phyloP scores from a whole-genome alignment of 2,329 filamentous ascomycete genomes.

The Cordyceps tenuipes region DNA sequence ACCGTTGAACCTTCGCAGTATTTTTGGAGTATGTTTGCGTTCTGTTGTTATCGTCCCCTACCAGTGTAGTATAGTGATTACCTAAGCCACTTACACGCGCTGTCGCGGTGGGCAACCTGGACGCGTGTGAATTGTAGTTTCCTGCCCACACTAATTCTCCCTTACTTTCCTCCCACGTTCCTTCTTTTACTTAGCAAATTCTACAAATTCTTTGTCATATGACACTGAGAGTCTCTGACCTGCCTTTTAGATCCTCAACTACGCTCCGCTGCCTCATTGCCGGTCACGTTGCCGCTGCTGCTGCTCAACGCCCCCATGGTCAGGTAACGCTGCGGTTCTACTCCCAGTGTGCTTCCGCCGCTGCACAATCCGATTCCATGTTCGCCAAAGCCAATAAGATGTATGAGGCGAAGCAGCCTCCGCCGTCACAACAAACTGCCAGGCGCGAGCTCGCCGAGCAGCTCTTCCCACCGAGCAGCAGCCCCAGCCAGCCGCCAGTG shows the following conservation, averaged over 20 bases:
- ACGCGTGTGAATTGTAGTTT: not conserved
- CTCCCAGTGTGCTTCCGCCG: not conserved
- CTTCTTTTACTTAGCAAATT: not conserved
- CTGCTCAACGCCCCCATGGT: slow-evolving; percentile 17
- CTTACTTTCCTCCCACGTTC: not conserved
- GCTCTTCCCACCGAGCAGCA: slow-evolving; percentile 47
- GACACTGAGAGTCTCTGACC: slow-evolving; percentile 24
- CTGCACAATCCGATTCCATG: slow-evolving; percentile 23
- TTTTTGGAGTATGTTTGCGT: not conserved
- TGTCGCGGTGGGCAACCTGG: not conserved
- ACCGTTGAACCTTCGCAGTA: too few relatives aligned
- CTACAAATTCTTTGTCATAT: slow-evolving; percentile 17
- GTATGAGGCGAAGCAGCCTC: slow-evolving; percentile 30
- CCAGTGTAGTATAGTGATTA: not conserved
- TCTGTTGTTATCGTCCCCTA: too few relatives aligned
- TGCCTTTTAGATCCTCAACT: slow-evolving; percentile 30
- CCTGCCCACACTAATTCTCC: not conserved
- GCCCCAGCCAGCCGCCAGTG: slow-evolving; percentile 34
- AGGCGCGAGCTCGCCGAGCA: slow-evolving; percentile 37
- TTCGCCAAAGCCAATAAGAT: slow-evolving; percentile 28
- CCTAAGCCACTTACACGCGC: not conserved
- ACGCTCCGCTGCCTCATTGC: slow-evolving; percentile 19
- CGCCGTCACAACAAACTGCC: slow-evolving; percentile 13
- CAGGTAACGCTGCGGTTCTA: slow-evolving; percentile 7
- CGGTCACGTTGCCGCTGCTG: slow-evolving; percentile 16